Conservation (phyloP, 2,329 filamentous ascomycete species). For the Coniochaeta pulveracea region DNA sequence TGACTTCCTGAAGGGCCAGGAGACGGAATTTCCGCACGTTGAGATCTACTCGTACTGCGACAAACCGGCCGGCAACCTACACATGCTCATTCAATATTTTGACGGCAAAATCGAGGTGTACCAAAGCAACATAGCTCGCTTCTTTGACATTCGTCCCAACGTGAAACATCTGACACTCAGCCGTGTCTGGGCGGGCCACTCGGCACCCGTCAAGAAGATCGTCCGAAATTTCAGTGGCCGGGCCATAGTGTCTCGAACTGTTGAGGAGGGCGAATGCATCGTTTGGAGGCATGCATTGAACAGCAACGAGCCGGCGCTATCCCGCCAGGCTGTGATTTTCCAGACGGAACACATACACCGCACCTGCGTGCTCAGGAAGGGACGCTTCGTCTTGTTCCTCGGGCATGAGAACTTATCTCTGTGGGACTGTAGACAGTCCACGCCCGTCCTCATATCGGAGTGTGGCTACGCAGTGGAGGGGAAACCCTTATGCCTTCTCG, state of each 20-base stretch:
- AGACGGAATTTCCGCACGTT: conserved; percentile 32
- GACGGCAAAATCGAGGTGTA: conserved; percentile 78
- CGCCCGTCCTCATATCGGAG: conserved; percentile 47
- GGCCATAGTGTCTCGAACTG: conserved; percentile 71
- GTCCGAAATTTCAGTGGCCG: conserved; percentile 74
- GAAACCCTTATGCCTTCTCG: conserved; percentile 69
- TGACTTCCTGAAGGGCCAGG: conserved; percentile 27
- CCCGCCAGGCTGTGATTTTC: conserved; percentile 56
- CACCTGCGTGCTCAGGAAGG: conserved; percentile 67
- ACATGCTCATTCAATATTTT: conserved; percentile 72
- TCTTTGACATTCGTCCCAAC: conserved; percentile 63
- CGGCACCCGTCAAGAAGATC: conserved; percentile 69
- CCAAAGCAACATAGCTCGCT: conserved; percentile 62
- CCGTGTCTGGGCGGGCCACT: conserved; percentile 75
- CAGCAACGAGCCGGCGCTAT: conserved; percentile 40
- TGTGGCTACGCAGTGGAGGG: conserved; percentile 49
- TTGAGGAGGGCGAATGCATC: conserved; percentile 63
- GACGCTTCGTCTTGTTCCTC: conserved; percentile 71
- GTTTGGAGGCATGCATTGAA: conserved; percentile 64
- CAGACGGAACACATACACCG: conserved; percentile 64
- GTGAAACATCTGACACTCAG: conserved; percentile 48
- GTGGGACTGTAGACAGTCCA: conserved; percentile 62
- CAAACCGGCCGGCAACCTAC: conserved; percentile 49
- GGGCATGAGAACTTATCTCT: conserved; percentile 59
- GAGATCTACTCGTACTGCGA: conserved; percentile 67